These are phyloP conservation scores for Ophiostoma ulmi DNA, from an alignment of 2,329 filamentous ascomycete genomes.

Conservation along the genomic window DNA sequence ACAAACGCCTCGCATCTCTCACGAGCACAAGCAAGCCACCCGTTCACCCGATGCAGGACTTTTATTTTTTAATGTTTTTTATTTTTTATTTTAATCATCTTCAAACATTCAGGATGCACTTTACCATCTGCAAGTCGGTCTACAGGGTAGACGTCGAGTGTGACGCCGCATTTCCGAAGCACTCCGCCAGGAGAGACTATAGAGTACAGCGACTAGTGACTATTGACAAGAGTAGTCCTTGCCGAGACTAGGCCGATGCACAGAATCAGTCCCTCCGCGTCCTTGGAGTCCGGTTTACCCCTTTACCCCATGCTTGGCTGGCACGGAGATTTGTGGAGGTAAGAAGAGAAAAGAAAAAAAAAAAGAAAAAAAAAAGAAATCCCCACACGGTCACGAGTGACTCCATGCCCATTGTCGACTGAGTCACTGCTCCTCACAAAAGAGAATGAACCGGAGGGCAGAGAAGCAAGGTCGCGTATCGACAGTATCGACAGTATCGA, in stretches of 20 bases:
- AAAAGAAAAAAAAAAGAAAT: background rate
- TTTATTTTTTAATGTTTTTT: too few species aligned
- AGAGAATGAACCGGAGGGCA: background rate
- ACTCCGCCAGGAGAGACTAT: background rate
- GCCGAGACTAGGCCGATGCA: slow-evolving; percentile 1
- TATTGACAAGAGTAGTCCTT: background rate
- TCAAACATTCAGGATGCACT: too few species aligned
- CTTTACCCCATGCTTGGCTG: background rate
- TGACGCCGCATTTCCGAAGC: too few species aligned
- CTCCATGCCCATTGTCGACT: background rate
- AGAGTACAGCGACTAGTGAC: too few species aligned
- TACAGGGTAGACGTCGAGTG: too few species aligned
- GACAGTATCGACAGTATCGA: too few species aligned
- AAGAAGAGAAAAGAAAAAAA: background rate
- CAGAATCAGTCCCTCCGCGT: background rate
- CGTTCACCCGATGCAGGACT: too few species aligned
- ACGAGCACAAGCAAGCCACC: too few species aligned
- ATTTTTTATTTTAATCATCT: too few species aligned
- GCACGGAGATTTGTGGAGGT: background rate
- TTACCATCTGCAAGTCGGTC: too few species aligned
- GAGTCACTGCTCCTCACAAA: background rate
- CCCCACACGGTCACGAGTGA: background rate
- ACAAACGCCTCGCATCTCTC: too few species aligned
- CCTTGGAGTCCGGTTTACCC: background rate
- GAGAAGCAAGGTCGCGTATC: too few species aligned